Evolutionary conservation across 768 basidiomycete species (phyloP), one percentile per base, ranked within the genome.

Genomic region (Tricholoma sp.): DNA sequence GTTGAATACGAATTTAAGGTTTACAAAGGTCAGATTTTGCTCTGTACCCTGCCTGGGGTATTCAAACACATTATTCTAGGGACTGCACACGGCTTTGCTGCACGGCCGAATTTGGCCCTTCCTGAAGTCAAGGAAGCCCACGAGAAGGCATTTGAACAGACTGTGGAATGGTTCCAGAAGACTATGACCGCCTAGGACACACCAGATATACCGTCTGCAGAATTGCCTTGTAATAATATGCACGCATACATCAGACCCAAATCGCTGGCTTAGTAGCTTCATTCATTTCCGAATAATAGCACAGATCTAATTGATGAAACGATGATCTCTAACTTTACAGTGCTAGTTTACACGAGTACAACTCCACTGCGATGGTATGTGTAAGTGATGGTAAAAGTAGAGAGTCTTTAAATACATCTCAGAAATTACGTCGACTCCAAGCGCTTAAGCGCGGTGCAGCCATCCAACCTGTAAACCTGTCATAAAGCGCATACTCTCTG

Each of bases 381-480:
- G 13, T 8, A 34, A 34, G 34, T 9, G 13, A 34, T 34, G 8
- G 13, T 9, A 34, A 34, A 4, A 34, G 34, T 13, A 34, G 34
- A 2, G 13, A 34, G 13, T 8, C 34, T 13, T 9, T 34, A 34
- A 1, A 6, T 34, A 8, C 34, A 13, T 34, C 8, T 13, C 34
- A 34, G 3, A 34, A 34, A 34, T 8, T 34, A 34, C 34, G 2
- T 13, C 5, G 24, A 24, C 24, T 24, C 24, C 28, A 47, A 29
- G 20, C 28, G 15, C 20, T 66, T 59, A 77, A 50, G 67, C 70
- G 42, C 78, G 75, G 31, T 73, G 75, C 29, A 94, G 72, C 89
- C 90, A 94, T 6, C 91, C 91, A 45, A 93, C 88, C 60, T 91
- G 83, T 57, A 94, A 70, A 4, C 85, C 88, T 18, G 87, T 91